Conservation (phyloP, 1,284 basidiomycete genomes). For the Apiotrichum sp. region DNA sequence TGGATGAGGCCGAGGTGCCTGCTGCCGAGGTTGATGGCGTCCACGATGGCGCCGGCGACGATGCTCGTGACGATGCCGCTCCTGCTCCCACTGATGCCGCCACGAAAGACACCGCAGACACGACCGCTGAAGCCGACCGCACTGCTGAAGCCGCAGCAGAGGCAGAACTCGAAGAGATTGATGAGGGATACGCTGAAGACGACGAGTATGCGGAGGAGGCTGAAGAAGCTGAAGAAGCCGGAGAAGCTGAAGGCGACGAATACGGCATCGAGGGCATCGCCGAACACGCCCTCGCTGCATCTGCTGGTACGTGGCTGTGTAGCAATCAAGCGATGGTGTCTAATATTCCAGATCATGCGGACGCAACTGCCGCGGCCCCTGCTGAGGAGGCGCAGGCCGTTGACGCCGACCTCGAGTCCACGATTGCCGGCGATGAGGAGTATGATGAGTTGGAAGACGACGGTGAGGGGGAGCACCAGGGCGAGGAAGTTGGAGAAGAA, state of each 20-base stretch:
- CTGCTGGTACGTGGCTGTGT: not conserved
- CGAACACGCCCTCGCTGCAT: conserved; percentile 9
- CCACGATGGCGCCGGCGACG: no score
- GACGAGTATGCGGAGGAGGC: not conserved
- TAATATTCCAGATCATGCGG: not conserved
- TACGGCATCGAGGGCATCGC: conserved; percentile 14
- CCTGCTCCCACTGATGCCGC: not conserved
- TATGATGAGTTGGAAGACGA: conserved; percentile 1
- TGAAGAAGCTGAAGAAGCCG: conserved; percentile 1
- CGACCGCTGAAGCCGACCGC: not conserved
- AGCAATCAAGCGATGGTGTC: no score
- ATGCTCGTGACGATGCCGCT: not conserved
- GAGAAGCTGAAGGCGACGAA: conserved; percentile 2
- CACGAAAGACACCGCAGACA: not conserved
- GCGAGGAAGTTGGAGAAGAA: not conserved
- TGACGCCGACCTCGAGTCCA: conserved; percentile 1
- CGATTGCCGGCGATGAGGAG: not conserved
- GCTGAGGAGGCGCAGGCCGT: not conserved
- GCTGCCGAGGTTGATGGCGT: not conserved
- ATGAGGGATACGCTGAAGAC: not conserved
- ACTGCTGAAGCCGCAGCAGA: not conserved
- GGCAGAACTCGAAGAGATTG: not conserved
- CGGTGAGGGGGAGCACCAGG: not conserved
- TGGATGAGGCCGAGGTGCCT: not conserved
- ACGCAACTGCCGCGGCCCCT: not conserved